Percentiles rank a stretch among this genome's conserved stretches.
Conservation (phyloP, 495 filamentous ascomycete species). For the Neurospora intermedia region DNA sequence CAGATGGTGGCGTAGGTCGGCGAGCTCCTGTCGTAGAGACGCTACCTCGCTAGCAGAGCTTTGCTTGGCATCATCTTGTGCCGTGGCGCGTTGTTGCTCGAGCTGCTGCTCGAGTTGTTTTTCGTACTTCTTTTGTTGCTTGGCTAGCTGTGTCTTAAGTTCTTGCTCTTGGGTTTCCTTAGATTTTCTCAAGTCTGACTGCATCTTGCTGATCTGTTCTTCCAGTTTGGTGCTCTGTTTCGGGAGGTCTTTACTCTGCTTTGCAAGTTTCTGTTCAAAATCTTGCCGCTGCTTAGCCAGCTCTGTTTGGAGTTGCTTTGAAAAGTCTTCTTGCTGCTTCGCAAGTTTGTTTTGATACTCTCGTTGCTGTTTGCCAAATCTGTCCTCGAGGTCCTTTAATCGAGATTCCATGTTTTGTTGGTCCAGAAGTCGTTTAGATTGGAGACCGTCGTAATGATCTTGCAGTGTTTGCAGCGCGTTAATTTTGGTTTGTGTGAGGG, state of each 20-base stretch:
- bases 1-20: not conserved
- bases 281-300: conserved; percentile 2
- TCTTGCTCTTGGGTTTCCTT: not conserved
- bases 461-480: not conserved
- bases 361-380: not conserved
- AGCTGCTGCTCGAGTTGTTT: not conserved
- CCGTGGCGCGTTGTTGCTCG: not conserved
- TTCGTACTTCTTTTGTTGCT: not conserved
- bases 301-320: conserved; percentile 1
- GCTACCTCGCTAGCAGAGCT: not conserved
- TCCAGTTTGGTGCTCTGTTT: conserved; percentile 2
- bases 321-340: not conserved
- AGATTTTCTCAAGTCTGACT: not conserved
- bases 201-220: conserved; percentile 1
- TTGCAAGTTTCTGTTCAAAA: not conserved
- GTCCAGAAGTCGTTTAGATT: not conserved
- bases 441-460: not conserved
- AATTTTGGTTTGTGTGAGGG: not conserved
- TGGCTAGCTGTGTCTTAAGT: not conserved
- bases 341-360: not conserved
- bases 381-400: not conserved
- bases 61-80: not conserved
- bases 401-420: not conserved
- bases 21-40: not conserved
- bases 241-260: not conserved